A percentile compares a stretch with the other conserved stretches of the same genome.
These are phyloP conservation scores for Fusarium musae DNA, from an alignment of 2,329 filamentous ascomycete species.

Conservation along the genomic window DNA sequence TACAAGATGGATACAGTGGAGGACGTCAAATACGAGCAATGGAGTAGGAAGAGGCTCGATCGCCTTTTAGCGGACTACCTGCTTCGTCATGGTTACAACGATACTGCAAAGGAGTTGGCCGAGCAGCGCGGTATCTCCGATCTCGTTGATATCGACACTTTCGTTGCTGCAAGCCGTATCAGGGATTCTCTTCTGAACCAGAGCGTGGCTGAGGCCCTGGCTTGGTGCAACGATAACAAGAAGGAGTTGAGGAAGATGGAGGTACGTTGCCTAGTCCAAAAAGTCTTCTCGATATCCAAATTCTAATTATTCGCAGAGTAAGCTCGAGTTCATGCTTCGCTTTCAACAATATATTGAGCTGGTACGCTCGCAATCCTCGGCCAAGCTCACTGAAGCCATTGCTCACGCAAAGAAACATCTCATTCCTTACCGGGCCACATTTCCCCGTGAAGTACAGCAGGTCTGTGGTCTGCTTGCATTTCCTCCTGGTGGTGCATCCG, in stretches of 20 bases:
- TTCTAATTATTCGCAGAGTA: slow-evolving; percentile 64
- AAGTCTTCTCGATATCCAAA: not conserved
- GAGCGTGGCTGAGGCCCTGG: slow-evolving; percentile 80
- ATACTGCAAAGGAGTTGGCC: slow-evolving; percentile 80
- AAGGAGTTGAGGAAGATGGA: slow-evolving; percentile 90
- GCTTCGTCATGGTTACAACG: slow-evolving; percentile 82
- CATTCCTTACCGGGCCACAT: slow-evolving; percentile 73
- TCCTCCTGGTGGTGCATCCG: slow-evolving; percentile 60
- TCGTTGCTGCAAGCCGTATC: slow-evolving; percentile 83
- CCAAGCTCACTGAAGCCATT: slow-evolving; percentile 80
- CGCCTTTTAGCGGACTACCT: slow-evolving; percentile 93
- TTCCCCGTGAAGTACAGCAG: slow-evolving; percentile 74
- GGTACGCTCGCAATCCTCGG: slow-evolving; percentile 72
- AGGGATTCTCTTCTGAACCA: slow-evolving; percentile 76
- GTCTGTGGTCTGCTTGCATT: slow-evolving; percentile 86
- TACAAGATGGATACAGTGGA: slow-evolving; percentile 83
- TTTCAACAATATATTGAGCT: slow-evolving; percentile 96
- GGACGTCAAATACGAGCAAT: slow-evolving; percentile 93
- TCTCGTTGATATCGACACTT: slow-evolving; percentile 89
- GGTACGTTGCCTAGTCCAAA: slow-evolving; percentile 58
- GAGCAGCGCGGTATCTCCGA: slow-evolving; percentile 79
- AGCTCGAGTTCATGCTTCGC: slow-evolving; percentile 91
- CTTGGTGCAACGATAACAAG: slow-evolving; percentile 95
- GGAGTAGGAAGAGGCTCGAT: slow-evolving; percentile 85
- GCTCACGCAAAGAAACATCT: slow-evolving; percentile 86